Base-by-base conservation (phyloP, 106 monocot species). In the Posidonia australis region DNA sequence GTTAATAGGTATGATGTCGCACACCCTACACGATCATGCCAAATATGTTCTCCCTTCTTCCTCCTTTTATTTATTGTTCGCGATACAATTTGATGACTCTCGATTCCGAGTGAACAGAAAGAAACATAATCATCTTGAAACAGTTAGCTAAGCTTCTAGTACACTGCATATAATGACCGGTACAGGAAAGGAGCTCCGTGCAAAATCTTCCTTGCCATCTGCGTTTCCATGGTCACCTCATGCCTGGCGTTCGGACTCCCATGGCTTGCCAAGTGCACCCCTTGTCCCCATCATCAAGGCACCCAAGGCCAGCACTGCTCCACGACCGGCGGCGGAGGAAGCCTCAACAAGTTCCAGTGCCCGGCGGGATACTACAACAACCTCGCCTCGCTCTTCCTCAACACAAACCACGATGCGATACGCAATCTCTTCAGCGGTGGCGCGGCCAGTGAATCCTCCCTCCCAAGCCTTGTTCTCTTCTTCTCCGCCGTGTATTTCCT, bases 1-100 rank as follows among this genome's bases (percentile, higher is more conserved):
- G 82, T 90, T 24, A 90, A 98, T 67, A 87, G 87, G 90, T 89
- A 89, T 51, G 83, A 9, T 9, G n/a, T n/a, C n/a, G n/a, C n/a
- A n/a, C n/a, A n/a, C n/a, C n/a, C n/a, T n/a, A n/a, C n/a, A n/a
- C n/a, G n/a, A n/a, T n/a, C n/a, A n/a, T n/a, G n/a, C n/a, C n/a
- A n/a, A n/a, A n/a, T n/a, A n/a, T n/a, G n/a, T n/a, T n/a, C n/a
- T n/a, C n/a, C n/a, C n/a, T n/a, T n/a, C n/a, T n/a, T n/a, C n/a
- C n/a, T n/a, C n/a, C n/a, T n/a, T n/a, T n/a, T n/a, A n/a, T n/a
- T n/a, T n/a, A n/a, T n/a, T n/a, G n/a, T n/a, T n/a, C n/a, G n/a
- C n/a, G n/a, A n/a, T n/a, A n/a, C n/a, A n/a, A n/a, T n/a, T n/a
- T n/a, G n/a, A n/a, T n/a, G n/a, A n/a, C n/a, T n/a, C n/a, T n/a